Evolutionary conservation across 768 basidiomycete genomes (phyloP).

Genomic region (Suillus ampliporus): DNA sequence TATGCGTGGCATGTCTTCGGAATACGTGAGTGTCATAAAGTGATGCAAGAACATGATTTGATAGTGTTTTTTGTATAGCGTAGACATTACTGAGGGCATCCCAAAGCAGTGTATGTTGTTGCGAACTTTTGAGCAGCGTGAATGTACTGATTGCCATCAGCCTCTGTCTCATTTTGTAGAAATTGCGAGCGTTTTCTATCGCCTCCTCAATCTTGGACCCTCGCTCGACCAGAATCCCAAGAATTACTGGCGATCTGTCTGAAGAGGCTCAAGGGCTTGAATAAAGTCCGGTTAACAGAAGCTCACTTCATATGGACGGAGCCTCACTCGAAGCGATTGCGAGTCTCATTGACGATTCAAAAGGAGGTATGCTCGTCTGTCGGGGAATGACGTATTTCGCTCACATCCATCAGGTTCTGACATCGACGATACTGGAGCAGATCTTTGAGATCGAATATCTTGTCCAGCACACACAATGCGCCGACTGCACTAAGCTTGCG

Average conservation of each 20-base stretch:
- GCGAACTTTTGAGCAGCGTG: neutral
- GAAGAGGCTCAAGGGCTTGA: slow-evolving; percentile 92
- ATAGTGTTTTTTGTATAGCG: slow-evolving; percentile 44
- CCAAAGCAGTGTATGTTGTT: slow-evolving; percentile 82
- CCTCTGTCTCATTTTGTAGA: slow-evolving; percentile 90
- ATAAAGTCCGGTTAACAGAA: slow-evolving; percentile 95
- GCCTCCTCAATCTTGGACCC: slow-evolving; percentile 86
- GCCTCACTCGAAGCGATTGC: slow-evolving; percentile 92
- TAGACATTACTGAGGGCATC: slow-evolving; percentile 98
- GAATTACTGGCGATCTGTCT: slow-evolving; percentile 94
- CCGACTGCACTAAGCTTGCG: slow-evolving; percentile 90
- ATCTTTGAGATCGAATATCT: slow-evolving; percentile 96
- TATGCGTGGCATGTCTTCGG: slow-evolving; percentile 86
- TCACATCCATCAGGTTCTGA: slow-evolving; percentile 67
- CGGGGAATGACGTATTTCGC: neutral
- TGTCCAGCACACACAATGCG: slow-evolving; percentile 94
- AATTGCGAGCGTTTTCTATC: slow-evolving; percentile 97
- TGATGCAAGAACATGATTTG: neutral
- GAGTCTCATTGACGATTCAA: slow-evolving; percentile 95
- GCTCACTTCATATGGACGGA: slow-evolving; percentile 99
- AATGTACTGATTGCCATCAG: slow-evolving; percentile 41
- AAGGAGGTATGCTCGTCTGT: slow-evolving; percentile 75
- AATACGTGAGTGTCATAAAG: slow-evolving; percentile 66
- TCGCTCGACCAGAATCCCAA: slow-evolving; percentile 87
- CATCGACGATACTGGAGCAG: slow-evolving; percentile 95